Evolutionary conservation across 768 basidiomycete genomes (phyloP).

Genomic region (Myochromella boudieri): DNA sequence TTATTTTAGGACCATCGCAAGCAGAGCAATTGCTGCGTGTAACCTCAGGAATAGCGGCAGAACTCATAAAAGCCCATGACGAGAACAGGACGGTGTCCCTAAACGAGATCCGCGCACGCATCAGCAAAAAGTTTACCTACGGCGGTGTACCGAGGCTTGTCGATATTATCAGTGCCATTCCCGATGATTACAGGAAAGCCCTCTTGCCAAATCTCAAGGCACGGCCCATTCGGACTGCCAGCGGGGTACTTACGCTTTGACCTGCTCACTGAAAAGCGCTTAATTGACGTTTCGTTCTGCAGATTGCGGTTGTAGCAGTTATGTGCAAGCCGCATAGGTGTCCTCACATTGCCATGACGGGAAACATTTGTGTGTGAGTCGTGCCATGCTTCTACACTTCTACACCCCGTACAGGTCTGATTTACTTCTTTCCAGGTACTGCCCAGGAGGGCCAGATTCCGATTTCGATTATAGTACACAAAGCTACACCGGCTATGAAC

Average conservation of each 20-base stretch:
- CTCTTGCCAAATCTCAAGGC: constrained; percentile 88
- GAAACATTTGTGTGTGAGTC: constrained; percentile 97
- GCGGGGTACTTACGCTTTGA: constrained; percentile 66
- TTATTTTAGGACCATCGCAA: constrained; percentile 68
- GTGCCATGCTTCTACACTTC: neutral
- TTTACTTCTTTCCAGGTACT: constrained; percentile 59
- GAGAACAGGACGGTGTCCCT: constrained; percentile 76
- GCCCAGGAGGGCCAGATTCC: constrained; percentile 98
- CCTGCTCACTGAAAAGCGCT: neutral
- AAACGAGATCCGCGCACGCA: constrained; percentile 81
- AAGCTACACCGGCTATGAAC: constrained; percentile 93
- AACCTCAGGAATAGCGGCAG: constrained; percentile 92
- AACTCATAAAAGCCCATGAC: constrained; percentile 88
- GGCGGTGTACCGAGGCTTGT: constrained; percentile 90
- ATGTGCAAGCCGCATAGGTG: constrained; percentile 99
- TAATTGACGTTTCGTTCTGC: neutral
- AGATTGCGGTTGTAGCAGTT: constrained; percentile 99
- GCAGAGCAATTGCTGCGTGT: constrained; percentile 88
- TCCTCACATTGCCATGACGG: constrained; percentile 99
- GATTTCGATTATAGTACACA: constrained; percentile 99
- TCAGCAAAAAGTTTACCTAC: constrained; percentile 88
- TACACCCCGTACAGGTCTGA: neutral
- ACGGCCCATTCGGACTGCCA: constrained; percentile 93
- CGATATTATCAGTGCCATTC: constrained; percentile 97
- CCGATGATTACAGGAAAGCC: constrained; percentile 94